phyloP scores from a whole-genome alignment of 805 yeast genomes.

The Saccharomycopsis amapae region DNA sequence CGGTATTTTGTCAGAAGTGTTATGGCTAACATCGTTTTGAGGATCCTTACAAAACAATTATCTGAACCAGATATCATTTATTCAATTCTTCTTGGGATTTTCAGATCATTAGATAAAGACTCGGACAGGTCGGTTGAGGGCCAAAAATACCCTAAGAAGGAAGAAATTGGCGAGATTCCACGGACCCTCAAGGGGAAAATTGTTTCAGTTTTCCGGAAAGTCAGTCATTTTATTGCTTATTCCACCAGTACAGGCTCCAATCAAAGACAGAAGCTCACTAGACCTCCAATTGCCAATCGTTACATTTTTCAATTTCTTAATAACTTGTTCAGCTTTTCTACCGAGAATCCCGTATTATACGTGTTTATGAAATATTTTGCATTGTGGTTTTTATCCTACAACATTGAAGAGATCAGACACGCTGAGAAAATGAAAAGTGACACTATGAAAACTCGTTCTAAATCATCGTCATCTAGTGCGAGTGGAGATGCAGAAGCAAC shows the following conservation, averaged over 20 bases:
- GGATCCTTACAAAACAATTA: slow-evolving; percentile 36
- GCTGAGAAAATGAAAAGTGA: slow-evolving; percentile 1
- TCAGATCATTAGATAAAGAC: background rate
- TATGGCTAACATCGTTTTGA: slow-evolving; percentile 36
- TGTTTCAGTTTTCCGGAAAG: slow-evolving; percentile 10
- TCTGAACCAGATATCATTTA: slow-evolving; percentile 47
- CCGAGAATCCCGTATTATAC: slow-evolving; percentile 30
- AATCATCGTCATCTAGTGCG: background rate
- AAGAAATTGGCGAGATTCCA: slow-evolving; percentile 2
- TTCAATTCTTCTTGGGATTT: slow-evolving; percentile 30
- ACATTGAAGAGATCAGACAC: slow-evolving; percentile 15
- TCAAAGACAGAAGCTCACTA: background rate
- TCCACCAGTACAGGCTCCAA: slow-evolving; percentile 18
- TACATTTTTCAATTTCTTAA: slow-evolving; percentile 25
- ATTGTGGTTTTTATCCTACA: slow-evolving; percentile 18
- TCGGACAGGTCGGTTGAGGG: background rate
- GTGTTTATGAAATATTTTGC: slow-evolving; percentile 25
- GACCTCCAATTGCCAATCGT: slow-evolving; percentile 14
- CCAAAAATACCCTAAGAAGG: background rate
- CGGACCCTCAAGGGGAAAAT: slow-evolving; percentile 18
- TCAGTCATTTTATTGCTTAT: slow-evolving; percentile 19
- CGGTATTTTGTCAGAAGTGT: slow-evolving; percentile 34
- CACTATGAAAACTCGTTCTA: background rate
- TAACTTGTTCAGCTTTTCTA: slow-evolving; percentile 23
- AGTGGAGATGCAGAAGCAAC: background rate